phyloP scores from a whole-genome alignment of 148 eudicot species.

The Fagopyrum homotropicum region DNA sequence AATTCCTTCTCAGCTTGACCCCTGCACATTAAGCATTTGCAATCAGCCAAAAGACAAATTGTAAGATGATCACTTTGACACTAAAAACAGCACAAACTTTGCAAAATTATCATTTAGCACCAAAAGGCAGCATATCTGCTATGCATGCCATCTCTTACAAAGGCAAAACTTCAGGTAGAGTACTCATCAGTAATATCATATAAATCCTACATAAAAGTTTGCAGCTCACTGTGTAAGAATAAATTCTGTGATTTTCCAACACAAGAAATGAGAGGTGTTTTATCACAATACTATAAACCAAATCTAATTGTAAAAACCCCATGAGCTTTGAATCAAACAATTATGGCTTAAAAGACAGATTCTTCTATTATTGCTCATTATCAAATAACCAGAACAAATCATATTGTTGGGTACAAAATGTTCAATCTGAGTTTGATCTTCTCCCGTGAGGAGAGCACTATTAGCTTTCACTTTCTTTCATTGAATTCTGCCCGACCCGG shows the following conservation, averaged over 20 bases:
- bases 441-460: not conserved
- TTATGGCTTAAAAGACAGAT: not conserved
- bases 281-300: not conserved
- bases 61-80: not conserved
- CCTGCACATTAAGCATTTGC: constrained; percentile 19
- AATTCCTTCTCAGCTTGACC: constrained; percentile 72
- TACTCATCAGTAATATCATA: not conserved
- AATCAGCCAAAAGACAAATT: not conserved
- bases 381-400: not conserved
- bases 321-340: not conserved
- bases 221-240: not conserved
- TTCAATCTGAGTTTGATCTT: not conserved
- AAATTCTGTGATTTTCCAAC: too few relatives aligned
- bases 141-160: not conserved
- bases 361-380: not conserved
- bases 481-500: not conserved
- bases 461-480: not conserved
- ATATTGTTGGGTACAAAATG: not conserved
- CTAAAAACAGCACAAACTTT: not conserved
- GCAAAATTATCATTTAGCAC: not conserved
- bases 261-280: too few relatives aligned
- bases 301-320: not conserved
- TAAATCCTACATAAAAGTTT: not conserved
- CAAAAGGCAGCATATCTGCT: not conserved
- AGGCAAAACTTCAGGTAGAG: not conserved